Evolutionary conservation across 1,284 basidiomycete genomes (phyloP).

Genomic region (Ustilago curta): DNA sequence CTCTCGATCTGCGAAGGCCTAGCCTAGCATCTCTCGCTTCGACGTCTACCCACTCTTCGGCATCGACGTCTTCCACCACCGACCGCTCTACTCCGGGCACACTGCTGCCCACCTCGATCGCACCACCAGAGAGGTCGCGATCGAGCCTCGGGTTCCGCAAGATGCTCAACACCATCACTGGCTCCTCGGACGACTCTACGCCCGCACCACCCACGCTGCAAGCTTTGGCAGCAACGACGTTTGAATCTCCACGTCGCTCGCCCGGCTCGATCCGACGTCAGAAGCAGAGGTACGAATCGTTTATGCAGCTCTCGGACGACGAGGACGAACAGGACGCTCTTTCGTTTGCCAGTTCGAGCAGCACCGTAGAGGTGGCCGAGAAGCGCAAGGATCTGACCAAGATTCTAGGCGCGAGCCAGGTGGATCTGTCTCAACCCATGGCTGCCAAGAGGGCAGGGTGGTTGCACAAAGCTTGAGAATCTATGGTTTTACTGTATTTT

Average conservation of each 20-base stretch:
- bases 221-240: slow-evolving; percentile 23
- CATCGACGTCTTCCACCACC: not conserved
- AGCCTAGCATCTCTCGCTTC: slow-evolving; percentile 20
- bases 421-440: slow-evolving; percentile 16
- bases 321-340: slow-evolving; percentile 4
- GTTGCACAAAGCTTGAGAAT: not conserved
- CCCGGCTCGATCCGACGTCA: not conserved
- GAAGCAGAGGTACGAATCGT: slow-evolving; percentile 11
- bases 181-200: not conserved
- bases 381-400: slow-evolving; percentile 37
- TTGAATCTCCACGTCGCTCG: slow-evolving; percentile 11
- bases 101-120: not conserved
- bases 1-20: slow-evolving; percentile 24
- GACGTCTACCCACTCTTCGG: slow-evolving; percentile 8
- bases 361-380: not conserved
- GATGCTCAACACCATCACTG: slow-evolving; percentile 27
- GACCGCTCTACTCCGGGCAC: not conserved
- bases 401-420: slow-evolving; percentile 32
- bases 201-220: slow-evolving; percentile 10
- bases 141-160: slow-evolving; percentile 27
- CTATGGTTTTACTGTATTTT: not conserved
- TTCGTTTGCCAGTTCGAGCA: not conserved
- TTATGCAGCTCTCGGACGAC: slow-evolving; percentile 33
- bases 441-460: not conserved
- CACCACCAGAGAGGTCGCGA: slow-evolving; percentile 8